Evolutionary conservation across 2,329 filamentous ascomycete genomes (phyloP).

Genomic region (Epichloe sibirici): DNA sequence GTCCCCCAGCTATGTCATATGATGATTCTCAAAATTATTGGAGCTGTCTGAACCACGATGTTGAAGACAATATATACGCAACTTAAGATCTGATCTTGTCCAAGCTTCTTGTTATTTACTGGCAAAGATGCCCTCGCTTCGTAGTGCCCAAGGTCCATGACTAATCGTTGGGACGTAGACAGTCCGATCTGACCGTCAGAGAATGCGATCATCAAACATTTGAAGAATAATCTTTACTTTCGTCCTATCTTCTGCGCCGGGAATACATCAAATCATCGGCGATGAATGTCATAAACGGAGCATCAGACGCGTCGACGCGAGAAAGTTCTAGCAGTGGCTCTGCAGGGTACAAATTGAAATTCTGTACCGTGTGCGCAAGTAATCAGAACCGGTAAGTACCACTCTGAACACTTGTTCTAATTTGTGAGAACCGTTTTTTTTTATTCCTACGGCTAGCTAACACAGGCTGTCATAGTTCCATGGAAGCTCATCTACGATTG

Average conservation of each 20-base stretch:
- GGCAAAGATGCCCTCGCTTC: not conserved
- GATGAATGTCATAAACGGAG: conserved; percentile 33
- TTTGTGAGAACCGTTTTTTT: not conserved
- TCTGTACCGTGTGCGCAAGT: conserved; percentile 97
- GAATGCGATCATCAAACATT: not conserved
- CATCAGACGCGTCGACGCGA: conserved; percentile 18
- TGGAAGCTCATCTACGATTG: conserved; percentile 96
- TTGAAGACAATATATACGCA: conserved; percentile 50
- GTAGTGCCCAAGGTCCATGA: not conserved
- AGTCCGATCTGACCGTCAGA: not conserved
- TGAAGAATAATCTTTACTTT: not conserved
- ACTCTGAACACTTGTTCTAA: not conserved
- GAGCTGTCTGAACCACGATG: conserved; percentile 63
- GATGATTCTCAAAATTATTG: conserved; percentile 46
- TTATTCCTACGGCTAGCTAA: not conserved
- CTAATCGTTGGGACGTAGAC: not conserved
- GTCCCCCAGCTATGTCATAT: conserved; percentile 14
- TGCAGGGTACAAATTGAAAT: conserved; percentile 75
- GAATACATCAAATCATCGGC: not conserved
- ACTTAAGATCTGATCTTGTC: conserved; percentile 18
- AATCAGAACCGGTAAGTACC: conserved; percentile 78
- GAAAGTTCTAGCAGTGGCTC: conserved; percentile 37
- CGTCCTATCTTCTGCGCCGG: not conserved
- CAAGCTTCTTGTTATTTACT: not conserved
- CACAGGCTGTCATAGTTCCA: conserved; percentile 27